Evolutionary conservation across 345 rosid species (phyloP).

Genomic region (Eucalyptus victrix): DNA sequence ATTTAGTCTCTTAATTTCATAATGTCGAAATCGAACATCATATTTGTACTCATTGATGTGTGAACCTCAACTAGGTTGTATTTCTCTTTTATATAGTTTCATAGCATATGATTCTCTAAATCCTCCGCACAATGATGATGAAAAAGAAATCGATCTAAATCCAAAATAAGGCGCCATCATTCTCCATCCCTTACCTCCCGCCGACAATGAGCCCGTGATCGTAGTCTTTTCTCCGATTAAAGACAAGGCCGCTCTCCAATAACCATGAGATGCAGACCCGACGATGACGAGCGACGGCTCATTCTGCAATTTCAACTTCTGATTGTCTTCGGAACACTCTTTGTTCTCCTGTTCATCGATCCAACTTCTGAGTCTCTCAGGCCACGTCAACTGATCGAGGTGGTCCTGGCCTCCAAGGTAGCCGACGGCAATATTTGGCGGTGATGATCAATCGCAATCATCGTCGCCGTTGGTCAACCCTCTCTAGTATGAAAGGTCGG

Average conservation of each 20-base stretch:
- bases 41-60: neutral
- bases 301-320: neutral
- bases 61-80: neutral
- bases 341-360: neutral
- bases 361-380: neutral
- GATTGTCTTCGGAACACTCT: neutral
- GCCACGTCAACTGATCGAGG: neutral
- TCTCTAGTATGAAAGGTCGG: neutral
- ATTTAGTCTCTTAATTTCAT: neutral
- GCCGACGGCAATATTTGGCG: neutral
- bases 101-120: neutral
- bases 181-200: neutral
- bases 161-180: neutral
- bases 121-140: neutral
- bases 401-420: neutral
- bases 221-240: neutral
- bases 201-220: neutral
- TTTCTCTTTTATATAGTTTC: neutral
- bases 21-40: neutral
- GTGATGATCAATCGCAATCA: neutral
- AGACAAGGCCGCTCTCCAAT: neutral
- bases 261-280: neutral
- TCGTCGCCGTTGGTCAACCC: neutral
- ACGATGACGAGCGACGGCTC: neutral
- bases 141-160: neutral